Base-by-base conservation (phyloP, 495 filamentous ascomycete genomes). In the Trichoderma erinaceum region DNA sequence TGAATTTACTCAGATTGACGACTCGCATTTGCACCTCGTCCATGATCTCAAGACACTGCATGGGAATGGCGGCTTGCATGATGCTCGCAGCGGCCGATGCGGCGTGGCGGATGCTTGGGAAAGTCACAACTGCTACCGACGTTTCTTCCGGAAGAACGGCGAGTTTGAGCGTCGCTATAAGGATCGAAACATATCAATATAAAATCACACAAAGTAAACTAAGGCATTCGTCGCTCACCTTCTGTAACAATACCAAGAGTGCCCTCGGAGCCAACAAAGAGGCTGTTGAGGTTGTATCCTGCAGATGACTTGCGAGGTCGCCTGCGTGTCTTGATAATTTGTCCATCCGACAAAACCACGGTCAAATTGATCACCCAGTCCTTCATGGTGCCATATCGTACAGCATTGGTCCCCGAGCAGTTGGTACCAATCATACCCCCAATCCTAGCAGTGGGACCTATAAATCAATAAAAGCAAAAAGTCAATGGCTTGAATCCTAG, bases 361-460 rank as follows among this genome's bases (percentile, higher is more conserved):
- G 90, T 93, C 52, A 93, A 76, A 70, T 90, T 91, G 69, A 93
- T 84, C 32, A 93, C 89, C 91, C 91, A 93, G 70, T 93, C 91
- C 73, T 89, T 90, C 90, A 93, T 93, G 8, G 90, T 92, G 0
- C 90, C 91, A 73, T 93, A 93, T 68, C 88, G 82, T 27, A 91
- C 89, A 5, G 90, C 91, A 72, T 93, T 93, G 10, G 90, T 93
- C 3, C 91, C 90, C 41, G 85, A 88, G 71, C 90, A 93, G 73
- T 89, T 89, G 66, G 90, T 93, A 15, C 90, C 91, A 63, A 93
- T 87, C 91, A 93, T 91, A 21, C 87, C 87, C 25, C 87, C 87
- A 67, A 89, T 88, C 73, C 85, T 87, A 63, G 87, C 87, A 43
- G 83, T 85, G 66, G 86, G 86, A 41, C 84, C 84, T 78, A 69